Evolutionary conservation across 768 basidiomycete species (phyloP).

Genomic region (Mycena sanguinolenta): DNA sequence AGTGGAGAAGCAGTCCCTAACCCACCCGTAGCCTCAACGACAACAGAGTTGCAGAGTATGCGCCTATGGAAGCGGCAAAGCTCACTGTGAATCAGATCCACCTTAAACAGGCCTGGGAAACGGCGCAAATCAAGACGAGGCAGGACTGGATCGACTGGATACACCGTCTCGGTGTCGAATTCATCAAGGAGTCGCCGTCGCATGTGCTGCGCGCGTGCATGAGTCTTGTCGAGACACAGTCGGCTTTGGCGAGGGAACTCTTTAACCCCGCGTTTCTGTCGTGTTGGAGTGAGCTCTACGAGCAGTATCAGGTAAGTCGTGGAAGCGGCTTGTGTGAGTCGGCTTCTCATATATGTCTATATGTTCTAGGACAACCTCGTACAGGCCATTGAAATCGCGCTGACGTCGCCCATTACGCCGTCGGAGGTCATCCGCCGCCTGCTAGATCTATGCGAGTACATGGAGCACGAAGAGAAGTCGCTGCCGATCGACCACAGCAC

Average conservation of each 20-base stretch:
- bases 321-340: neutral
- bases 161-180: constrained; percentile 90
- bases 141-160: constrained; percentile 99
- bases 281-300: constrained; percentile 96
- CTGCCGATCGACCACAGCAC: constrained; percentile 94
- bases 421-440: constrained; percentile 92
- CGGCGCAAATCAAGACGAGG: constrained; percentile 77
- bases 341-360: neutral
- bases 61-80: constrained; percentile 87
- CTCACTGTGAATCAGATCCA: constrained; percentile 97
- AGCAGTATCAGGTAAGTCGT: constrained; percentile 89
- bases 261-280: constrained; percentile 99
- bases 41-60: constrained; percentile 75
- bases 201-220: constrained; percentile 97
- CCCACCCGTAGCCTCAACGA: constrained; percentile 61
- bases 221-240: constrained; percentile 91
- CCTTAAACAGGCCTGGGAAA: constrained; percentile 97
- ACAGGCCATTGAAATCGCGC: constrained; percentile 87
- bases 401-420: constrained; percentile 82
- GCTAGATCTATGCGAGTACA: constrained; percentile 96
- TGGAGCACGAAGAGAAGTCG: constrained; percentile 99
- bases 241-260: constrained; percentile 91
- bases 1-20: too few species aligned
- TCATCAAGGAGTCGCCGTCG: constrained; percentile 98
- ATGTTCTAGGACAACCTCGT: constrained; percentile 98